Evolutionary conservation across 495 filamentous ascomycete genomes (phyloP), one percentile per base, ranked within the genome.

Genomic region (Tuber indicum): DNA sequence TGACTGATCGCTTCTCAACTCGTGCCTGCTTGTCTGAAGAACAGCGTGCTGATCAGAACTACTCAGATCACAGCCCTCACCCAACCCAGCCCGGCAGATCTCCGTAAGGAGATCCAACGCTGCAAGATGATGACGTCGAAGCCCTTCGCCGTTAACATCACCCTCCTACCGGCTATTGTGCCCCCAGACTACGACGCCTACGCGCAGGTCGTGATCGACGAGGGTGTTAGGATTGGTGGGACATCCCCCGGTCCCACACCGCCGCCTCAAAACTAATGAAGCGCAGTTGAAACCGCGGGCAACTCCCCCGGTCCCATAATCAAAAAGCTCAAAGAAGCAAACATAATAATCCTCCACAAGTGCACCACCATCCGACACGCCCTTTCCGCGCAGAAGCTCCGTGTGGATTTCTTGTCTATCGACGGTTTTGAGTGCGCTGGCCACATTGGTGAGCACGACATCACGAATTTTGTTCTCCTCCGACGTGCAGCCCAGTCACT

Each of bases 381-480:
- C 47, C 91, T 94, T 84, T 92, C 91, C 62, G 96, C 96, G 69
- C 89, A 97, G 77, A 97, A 97, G 86, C 90, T 98, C 49, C 96
- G 96, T 73, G 96, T 97, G 0, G 96, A 99, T 85, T 99, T 99
- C 85, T 86, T 99, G 47, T 93, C 90, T 45, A 98, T 99, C 81
- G 96, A 99, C 82, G 96, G 96, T 36, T 98, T 99, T 81, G 96
- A 99, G 85, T 99, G 96, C 85, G 96, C 94, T 39, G 96, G 96
- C 74, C 96, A 95, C 84, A 94, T 99, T 72, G 96, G 96, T 79
- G 96, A 99, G 87, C 89, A 89, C 70, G 96, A 99, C 82, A 97
- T 99, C 85, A 97, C 96, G 78, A 99, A 99, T 85, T 96, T 98
- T 85, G 97, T 99, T 78, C 89, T 99, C 12, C 88, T 98, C 69